Percentiles rank a stretch among this genome's conserved stretches.
Conservation (phyloP, 176 grass and related monocot species). For the Musa schizocarpa region DNA sequence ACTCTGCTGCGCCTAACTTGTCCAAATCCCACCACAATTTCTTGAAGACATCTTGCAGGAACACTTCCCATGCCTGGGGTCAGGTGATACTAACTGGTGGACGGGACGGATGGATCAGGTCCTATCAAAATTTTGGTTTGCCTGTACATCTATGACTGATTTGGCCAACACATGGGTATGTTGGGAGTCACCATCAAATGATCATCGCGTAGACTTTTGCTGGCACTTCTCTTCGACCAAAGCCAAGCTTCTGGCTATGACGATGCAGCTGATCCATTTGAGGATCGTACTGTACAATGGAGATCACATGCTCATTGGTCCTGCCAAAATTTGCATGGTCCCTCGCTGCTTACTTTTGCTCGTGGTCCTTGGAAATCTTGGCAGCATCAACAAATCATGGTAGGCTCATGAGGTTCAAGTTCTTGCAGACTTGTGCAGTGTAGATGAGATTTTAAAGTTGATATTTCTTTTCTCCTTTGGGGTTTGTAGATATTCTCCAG, state of each 20-base stretch:
- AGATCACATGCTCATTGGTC: not conserved
- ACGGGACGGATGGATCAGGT: conserved; percentile 66
- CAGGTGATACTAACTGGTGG: conserved; percentile 85
- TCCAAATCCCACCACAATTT: conserved; percentile 53
- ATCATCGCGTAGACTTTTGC: not conserved
- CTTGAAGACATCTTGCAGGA: conserved; percentile 47
- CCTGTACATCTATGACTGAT: conserved; percentile 43
- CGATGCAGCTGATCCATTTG: not conserved
- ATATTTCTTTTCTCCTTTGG: not conserved
- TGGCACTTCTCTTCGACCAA: no score
- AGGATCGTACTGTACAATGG: not conserved
- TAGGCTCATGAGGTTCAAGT: not conserved
- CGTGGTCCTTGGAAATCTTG: not conserved
- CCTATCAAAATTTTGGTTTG: conserved; percentile 82
- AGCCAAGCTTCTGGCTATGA: not conserved
- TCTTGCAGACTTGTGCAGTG: not conserved
- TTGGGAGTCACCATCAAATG: not conserved
- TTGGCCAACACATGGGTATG: not conserved
- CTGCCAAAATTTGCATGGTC: not conserved
- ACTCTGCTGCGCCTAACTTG: conserved; percentile 26
- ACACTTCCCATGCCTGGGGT: conserved; percentile 60
- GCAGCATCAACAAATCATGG: not conserved
- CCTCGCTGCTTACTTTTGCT: not conserved
- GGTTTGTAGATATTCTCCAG: not conserved
- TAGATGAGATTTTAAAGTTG: not conserved